A percentile compares a stretch with the other conserved stretches of the same genome.
These are phyloP conservation scores for Cyberlindnera japonica DNA, from an alignment of 805 yeast species.

Conservation along the genomic window DNA sequence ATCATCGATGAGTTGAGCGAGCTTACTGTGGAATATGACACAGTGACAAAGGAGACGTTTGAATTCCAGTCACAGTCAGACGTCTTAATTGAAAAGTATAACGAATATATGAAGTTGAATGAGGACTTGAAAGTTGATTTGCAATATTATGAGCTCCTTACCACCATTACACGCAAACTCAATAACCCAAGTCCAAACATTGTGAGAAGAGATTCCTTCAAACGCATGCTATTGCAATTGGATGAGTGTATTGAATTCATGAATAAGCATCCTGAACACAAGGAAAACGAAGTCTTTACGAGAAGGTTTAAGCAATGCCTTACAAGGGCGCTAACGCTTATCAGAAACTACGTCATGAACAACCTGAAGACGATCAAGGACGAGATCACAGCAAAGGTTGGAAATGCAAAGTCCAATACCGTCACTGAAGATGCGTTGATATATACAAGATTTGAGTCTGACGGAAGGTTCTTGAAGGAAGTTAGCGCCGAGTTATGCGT, in stretches of 20 bases:
- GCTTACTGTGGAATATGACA: constrained; percentile 49
- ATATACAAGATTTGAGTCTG: constrained; percentile 57
- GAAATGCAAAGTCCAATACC: constrained; percentile 27
- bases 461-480: constrained; percentile 36
- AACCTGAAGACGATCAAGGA: constrained; percentile 34
- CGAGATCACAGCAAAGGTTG: constrained; percentile 29
- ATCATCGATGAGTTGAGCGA: constrained; percentile 44
- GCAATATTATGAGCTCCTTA: constrained; percentile 64
- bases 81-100: constrained; percentile 44
- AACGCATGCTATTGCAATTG: constrained; percentile 48
- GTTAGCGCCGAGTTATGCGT: constrained; percentile 35
- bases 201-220: constrained; percentile 57
- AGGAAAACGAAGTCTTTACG: constrained; percentile 54
- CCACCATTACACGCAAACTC: constrained; percentile 61
- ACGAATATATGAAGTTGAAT: constrained; percentile 38
- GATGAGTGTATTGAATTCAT: constrained; percentile 67
- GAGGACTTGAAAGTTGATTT: constrained; percentile 47
- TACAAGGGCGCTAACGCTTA: constrained; percentile 73
- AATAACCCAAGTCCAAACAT: constrained; percentile 68
- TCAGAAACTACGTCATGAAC: constrained; percentile 58
- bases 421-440: constrained; percentile 59
- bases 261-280: constrained; percentile 51
- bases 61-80: constrained; percentile 60
- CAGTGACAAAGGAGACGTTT: constrained; percentile 57
- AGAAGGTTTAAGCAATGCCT: constrained; percentile 79